Percentiles rank a stretch among this genome's conserved stretches.
Conservation (phyloP, 2,329 filamentous ascomycete species). For the Microdochium nivale region DNA sequence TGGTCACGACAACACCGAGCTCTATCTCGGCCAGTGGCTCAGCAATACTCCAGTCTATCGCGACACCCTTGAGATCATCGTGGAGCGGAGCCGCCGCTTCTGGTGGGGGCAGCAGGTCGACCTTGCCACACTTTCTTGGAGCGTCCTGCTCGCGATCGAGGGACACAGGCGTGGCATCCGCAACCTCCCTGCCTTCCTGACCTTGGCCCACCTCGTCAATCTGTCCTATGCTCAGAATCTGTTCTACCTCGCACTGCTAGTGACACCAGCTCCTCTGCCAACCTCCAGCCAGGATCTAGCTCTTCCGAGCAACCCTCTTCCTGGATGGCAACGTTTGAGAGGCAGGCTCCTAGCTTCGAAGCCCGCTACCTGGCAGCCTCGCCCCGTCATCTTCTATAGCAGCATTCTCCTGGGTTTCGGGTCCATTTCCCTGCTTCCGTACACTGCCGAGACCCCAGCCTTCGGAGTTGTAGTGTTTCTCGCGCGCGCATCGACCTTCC, state of each 20-base stretch:
- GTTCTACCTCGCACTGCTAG: conserved; percentile 50
- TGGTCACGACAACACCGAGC: conserved; percentile 16
- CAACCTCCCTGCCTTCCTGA: conserved; percentile 45
- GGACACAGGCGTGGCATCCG: conserved; percentile 49
- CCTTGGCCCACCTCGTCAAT: conserved; percentile 49
- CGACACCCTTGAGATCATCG: conserved; percentile 45
- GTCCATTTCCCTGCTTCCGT: conserved; percentile 28
- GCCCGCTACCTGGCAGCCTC: conserved; percentile 33
- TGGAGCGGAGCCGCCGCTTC: conserved; percentile 44
- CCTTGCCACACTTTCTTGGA: conserved; percentile 43
- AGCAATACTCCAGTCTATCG: conserved; percentile 40
- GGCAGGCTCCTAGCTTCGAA: conserved; percentile 27
- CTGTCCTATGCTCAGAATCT: conserved; percentile 55
- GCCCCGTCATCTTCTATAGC: conserved; percentile 23
- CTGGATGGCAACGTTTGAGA: conserved; percentile 17
- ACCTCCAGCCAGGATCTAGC: conserved; percentile 14
- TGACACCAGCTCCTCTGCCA: conserved; percentile 41
- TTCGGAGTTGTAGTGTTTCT: conserved; percentile 25
- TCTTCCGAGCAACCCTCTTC: conserved; percentile 16
- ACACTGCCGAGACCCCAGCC: conserved; percentile 27
- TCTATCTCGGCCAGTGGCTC: conserved; percentile 41
- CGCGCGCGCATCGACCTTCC: conserved; percentile 29
- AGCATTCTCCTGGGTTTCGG: conserved; percentile 25
- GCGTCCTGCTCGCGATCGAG: conserved; percentile 48
- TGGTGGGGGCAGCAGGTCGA: conserved; percentile 57